Percentiles rank a stretch among this genome's conserved stretches.
Evolutionary conservation across 176 grass and related monocot species (phyloP).

Genomic region (Triticum dicoccoides): DNA sequence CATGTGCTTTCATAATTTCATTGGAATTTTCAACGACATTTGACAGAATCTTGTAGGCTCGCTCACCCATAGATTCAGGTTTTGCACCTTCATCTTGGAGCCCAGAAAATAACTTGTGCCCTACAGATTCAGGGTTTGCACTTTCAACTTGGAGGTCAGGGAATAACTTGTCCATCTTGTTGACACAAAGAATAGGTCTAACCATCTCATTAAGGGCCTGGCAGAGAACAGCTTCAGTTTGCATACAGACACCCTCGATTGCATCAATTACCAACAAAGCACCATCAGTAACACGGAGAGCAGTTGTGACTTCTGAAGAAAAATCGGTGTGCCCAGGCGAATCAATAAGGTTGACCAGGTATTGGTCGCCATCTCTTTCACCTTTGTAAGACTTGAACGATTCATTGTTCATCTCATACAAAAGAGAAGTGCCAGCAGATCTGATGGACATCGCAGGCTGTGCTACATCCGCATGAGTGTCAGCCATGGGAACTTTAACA

Average conservation of each 20-base stretch:
- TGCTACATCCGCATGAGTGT: neutral
- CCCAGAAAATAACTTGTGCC: too few species aligned
- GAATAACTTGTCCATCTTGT: conserved; percentile 62
- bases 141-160: conserved; percentile 47
- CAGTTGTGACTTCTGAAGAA: neutral
- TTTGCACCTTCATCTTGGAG: neutral
- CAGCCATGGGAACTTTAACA: neutral
- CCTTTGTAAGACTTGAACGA: neutral
- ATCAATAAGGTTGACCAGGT: neutral
- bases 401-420: neutral
- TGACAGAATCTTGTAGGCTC: conserved; percentile 42
- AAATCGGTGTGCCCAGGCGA: neutral
- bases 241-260: neutral
- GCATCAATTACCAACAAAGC: neutral
- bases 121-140: too few species aligned
- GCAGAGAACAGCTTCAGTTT: neutral
- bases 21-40: conserved; percentile 54
- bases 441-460: neutral
- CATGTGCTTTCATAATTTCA: conserved; percentile 36
- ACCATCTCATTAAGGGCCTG: neutral
- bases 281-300: neutral
- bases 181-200: conserved; percentile 37
- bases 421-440: neutral
- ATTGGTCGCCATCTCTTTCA: neutral
- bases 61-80: conserved; percentile 11